phyloP scores from a whole-genome alignment of 305 asterid species.

The Fraxinus platypoda region DNA sequence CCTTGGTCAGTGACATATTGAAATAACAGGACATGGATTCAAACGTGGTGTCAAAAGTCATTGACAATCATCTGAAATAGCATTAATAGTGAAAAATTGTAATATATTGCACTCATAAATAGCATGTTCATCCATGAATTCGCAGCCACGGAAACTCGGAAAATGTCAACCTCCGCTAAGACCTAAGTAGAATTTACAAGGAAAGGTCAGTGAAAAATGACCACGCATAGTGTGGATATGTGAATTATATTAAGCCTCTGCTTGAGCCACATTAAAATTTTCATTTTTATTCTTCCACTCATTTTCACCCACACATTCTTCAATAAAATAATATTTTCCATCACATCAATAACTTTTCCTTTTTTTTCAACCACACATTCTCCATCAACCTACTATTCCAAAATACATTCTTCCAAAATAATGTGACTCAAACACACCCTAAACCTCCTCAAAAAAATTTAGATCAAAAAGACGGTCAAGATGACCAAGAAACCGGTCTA shows the following conservation, averaged over 20 bases:
- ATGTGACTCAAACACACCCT: too few relatives aligned
- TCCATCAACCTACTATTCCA: too few relatives aligned
- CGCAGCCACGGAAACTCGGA: neutral
- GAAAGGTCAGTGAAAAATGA: neutral
- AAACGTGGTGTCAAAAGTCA: neutral
- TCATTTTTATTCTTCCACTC: too few relatives aligned
- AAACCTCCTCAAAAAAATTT: neutral
- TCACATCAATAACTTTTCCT: too few relatives aligned
- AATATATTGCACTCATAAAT: neutral
- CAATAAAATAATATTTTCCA: too few relatives aligned
- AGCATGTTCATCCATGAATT: neutral
- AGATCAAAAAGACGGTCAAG: neutral
- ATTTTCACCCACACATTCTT: too few relatives aligned
- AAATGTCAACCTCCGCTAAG: neutral
- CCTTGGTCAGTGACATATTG: neutral
- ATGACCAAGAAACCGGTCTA: neutral
- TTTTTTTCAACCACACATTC: too few relatives aligned
- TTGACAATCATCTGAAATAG: neutral
- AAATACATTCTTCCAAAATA: too few relatives aligned
- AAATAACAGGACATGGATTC: neutral
- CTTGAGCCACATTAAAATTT: too few relatives aligned
- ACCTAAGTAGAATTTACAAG: neutral
- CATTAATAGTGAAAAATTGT: neutral
- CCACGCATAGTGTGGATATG: neutral
- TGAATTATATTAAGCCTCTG: neutral